These are phyloP conservation scores for Penicillium sp. DNA, from an alignment of 2,329 filamentous ascomycete genomes.

Conservation along the genomic window DNA sequence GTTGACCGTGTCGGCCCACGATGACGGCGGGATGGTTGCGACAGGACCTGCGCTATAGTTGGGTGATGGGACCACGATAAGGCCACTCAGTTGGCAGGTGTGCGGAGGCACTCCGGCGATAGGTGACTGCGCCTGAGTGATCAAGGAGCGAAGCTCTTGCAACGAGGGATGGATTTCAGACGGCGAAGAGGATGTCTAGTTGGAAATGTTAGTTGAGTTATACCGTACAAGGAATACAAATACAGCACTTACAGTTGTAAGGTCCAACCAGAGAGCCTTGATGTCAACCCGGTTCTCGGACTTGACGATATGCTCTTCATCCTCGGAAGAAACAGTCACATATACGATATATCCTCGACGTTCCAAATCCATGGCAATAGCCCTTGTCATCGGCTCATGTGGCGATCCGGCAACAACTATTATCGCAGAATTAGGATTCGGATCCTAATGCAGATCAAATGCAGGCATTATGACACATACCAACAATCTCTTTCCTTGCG, in stretches of 20 bases:
- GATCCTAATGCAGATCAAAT: slow-evolving; percentile 10
- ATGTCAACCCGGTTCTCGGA: slow-evolving; percentile 77
- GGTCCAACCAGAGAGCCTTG: slow-evolving; percentile 75
- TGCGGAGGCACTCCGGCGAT: slow-evolving; percentile 74
- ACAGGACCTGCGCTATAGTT: slow-evolving; percentile 81
- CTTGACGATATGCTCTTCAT: slow-evolving; percentile 79
- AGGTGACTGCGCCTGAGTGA: slow-evolving; percentile 72
- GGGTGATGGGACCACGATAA: slow-evolving; percentile 76
- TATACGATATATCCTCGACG: slow-evolving; percentile 91
- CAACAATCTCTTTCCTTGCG: slow-evolving; percentile 77
- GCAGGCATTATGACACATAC: slow-evolving; percentile 34
- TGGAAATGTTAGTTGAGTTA: neutral
- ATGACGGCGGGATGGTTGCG: slow-evolving; percentile 77
- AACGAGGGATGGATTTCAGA: slow-evolving; percentile 58
- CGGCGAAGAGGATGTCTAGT: slow-evolving; percentile 60
- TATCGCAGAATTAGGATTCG: slow-evolving; percentile 11
- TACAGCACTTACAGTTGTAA: slow-evolving; percentile 51
- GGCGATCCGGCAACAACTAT: slow-evolving; percentile 85
- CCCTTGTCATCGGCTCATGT: slow-evolving; percentile 76
- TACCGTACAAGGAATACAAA: neutral
- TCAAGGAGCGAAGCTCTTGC: slow-evolving; percentile 69
- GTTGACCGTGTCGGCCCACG: slow-evolving; percentile 87
- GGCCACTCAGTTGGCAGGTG: slow-evolving; percentile 70
- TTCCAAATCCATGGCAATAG: slow-evolving; percentile 82
- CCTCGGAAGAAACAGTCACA: slow-evolving; percentile 77